Evolutionary conservation across 2,329 filamentous ascomycete genomes (phyloP).

Genomic region (Phialophora expanda): DNA sequence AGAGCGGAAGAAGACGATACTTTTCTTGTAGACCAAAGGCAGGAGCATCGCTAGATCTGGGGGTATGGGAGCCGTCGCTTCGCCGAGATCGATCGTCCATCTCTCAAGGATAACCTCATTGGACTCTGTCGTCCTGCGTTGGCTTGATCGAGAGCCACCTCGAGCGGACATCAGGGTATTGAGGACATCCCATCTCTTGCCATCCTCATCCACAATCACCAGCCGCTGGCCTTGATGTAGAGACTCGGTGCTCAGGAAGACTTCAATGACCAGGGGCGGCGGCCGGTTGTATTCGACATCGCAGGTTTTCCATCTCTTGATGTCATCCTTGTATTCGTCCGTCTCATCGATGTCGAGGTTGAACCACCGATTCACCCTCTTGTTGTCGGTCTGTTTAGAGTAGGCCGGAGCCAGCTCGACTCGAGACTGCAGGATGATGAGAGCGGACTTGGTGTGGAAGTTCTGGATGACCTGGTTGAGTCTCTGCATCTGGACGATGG

Average conservation of each 20-base stretch:
- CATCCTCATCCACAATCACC: slow-evolving; percentile 84
- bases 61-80: slow-evolving; percentile 52
- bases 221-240: slow-evolving; percentile 84
- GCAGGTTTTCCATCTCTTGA: slow-evolving; percentile 79
- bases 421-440: slow-evolving; percentile 81
- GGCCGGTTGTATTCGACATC: slow-evolving; percentile 78
- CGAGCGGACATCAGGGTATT: slow-evolving; percentile 69
- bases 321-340: slow-evolving; percentile 80
- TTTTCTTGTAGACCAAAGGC: slow-evolving; percentile 95
- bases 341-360: slow-evolving; percentile 94
- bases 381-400: slow-evolving; percentile 61
- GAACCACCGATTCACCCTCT: slow-evolving; percentile 87
- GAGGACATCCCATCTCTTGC: slow-evolving; percentile 89
- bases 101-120: slow-evolving; percentile 85
- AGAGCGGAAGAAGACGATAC: slow-evolving; percentile 90
- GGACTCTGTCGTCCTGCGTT: slow-evolving; percentile 48
- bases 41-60: slow-evolving; percentile 64
- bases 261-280: slow-evolving; percentile 84
- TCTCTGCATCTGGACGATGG: slow-evolving; percentile 73
- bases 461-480: slow-evolving; percentile 97
- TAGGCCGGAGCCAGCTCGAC: slow-evolving; percentile 68
- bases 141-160: slow-evolving; percentile 38
- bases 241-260: slow-evolving; percentile 79
- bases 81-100: slow-evolving; percentile 84
- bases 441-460: slow-evolving; percentile 85